phyloP scores from a whole-genome alignment of 805 yeast species.

The Kuraishia borneana region DNA sequence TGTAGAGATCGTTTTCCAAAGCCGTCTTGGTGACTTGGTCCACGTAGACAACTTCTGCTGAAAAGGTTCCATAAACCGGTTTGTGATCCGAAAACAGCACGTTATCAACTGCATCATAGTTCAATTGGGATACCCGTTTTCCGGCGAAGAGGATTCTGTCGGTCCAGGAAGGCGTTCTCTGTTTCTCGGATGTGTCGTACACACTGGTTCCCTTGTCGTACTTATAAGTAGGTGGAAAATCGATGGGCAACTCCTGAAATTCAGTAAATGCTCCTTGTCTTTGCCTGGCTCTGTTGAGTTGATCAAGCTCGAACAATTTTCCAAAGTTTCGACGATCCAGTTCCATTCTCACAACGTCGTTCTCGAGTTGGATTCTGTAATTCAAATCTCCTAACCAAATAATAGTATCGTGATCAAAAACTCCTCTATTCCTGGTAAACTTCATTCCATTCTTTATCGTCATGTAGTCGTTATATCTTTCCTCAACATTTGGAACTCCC shows the following conservation, averaged over 20 bases:
- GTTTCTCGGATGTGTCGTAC: slow-evolving; percentile 87
- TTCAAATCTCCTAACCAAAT: slow-evolving; percentile 94
- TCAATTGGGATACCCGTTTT: slow-evolving; percentile 42
- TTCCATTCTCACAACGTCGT: slow-evolving; percentile 51
- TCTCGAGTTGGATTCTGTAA: slow-evolving; percentile 59
- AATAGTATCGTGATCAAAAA: slow-evolving; percentile 71
- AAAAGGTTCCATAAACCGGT: slow-evolving; percentile 80
- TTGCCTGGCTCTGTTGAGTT: slow-evolving; percentile 60
- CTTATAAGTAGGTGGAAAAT: slow-evolving; percentile 87
- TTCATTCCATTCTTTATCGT: slow-evolving; percentile 60
- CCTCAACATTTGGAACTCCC: slow-evolving; percentile 70
- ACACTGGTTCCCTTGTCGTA: slow-evolving; percentile 75
- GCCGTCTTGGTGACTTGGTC: slow-evolving; percentile 50
- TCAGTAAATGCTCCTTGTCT: slow-evolving; percentile 62
- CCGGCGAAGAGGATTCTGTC: slow-evolving; percentile 75
- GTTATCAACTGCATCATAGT: slow-evolving; percentile 54
- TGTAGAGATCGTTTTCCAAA: slow-evolving; percentile 49
- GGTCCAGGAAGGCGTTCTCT: slow-evolving; percentile 96
- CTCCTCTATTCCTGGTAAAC: slow-evolving; percentile 45
- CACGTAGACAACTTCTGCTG: slow-evolving; percentile 53
- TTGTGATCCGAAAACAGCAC: slow-evolving; percentile 76
- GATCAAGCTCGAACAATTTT: slow-evolving; percentile 61
- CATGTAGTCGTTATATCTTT: slow-evolving; percentile 79
- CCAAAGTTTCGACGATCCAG: slow-evolving; percentile 30
- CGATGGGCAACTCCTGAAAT: slow-evolving; percentile 71